Evolutionary conservation across 1,139 yeast genomes (phyloP).

Genomic region (Williopsis jadinii): DNA sequence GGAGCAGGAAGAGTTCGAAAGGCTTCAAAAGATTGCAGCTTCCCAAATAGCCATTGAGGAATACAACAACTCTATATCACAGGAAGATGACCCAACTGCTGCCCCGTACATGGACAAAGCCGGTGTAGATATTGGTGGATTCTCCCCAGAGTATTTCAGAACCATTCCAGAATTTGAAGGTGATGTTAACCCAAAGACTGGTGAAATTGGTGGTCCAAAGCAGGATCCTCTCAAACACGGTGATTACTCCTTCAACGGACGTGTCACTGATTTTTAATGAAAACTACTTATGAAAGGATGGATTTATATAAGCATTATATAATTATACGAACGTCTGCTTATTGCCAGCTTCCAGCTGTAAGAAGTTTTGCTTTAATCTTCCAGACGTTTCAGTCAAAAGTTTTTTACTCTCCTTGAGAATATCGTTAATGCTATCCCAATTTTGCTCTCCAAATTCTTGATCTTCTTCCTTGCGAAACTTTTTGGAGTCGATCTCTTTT

Average conservation of each 20-base stretch:
- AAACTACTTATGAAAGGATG: not conserved
- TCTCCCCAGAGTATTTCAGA: conserved; percentile 64
- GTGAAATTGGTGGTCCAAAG: conserved; percentile 97
- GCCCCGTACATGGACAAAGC: conserved; percentile 32
- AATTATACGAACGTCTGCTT: conserved; percentile 2
- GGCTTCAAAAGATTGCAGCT: conserved; percentile 71
- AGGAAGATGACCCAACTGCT: conserved; percentile 28
- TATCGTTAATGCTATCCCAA: conserved; percentile 14
- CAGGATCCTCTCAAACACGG: conserved; percentile 93
- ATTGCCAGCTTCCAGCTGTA: conserved; percentile 10
- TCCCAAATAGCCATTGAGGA: conserved; percentile 78
- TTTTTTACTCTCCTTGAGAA: conserved; percentile 14
- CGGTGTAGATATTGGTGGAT: conserved; percentile 52
- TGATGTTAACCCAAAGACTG: conserved; percentile 84
- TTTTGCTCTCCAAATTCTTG: conserved; percentile 3
- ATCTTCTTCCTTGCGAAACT: not conserved
- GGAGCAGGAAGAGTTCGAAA: conserved; percentile 90
- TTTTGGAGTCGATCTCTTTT: conserved; percentile 11
- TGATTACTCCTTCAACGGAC: conserved; percentile 92
- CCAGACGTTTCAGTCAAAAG: conserved; percentile 11
- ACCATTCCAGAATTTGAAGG: conserved; percentile 96
- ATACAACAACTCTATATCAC: conserved; percentile 48
- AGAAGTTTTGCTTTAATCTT: conserved; percentile 6
- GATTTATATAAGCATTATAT: not conserved
- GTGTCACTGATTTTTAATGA: conserved; percentile 85